These are phyloP conservation scores for Yarrowia sp. DNA, from an alignment of 805 yeast species.

Conservation along the genomic window DNA sequence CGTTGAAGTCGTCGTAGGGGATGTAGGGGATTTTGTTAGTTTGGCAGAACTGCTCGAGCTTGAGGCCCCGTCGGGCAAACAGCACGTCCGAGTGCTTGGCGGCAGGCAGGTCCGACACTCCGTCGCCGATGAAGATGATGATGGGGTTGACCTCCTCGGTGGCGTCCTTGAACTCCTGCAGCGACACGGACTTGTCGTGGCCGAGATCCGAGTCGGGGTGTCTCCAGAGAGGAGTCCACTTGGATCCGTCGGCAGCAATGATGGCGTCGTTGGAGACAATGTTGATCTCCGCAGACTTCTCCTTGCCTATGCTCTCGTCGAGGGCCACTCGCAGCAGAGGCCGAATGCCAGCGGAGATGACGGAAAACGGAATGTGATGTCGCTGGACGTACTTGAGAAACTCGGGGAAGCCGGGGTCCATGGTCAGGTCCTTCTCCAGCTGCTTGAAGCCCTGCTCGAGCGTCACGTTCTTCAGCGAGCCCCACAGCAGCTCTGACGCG, in stretches of 20 bases:
- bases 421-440: slow-evolving; percentile 40
- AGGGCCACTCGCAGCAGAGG: slow-evolving; percentile 45
- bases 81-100: slow-evolving; percentile 46
- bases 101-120: slow-evolving; percentile 51
- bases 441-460: slow-evolving; percentile 42
- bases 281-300: slow-evolving; percentile 40
- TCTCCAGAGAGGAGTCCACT: slow-evolving; percentile 45
- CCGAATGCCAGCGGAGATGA: slow-evolving; percentile 46
- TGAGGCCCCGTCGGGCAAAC: slow-evolving; percentile 45
- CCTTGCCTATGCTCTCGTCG: slow-evolving; percentile 43
- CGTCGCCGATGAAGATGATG: slow-evolving; percentile 55
- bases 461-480: slow-evolving; percentile 42
- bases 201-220: slow-evolving; percentile 45
- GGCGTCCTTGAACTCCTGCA: slow-evolving; percentile 41
- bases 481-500: slow-evolving; percentile 47
- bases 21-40: slow-evolving; percentile 44
- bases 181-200: slow-evolving; percentile 46
- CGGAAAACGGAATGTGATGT: slow-evolving; percentile 44
- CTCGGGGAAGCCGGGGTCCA: slow-evolving; percentile 43
- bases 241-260: slow-evolving; percentile 38
- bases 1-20: slow-evolving; percentile 44
- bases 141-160: slow-evolving; percentile 29
- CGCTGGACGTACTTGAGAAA: slow-evolving; percentile 42
- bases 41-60: slow-evolving; percentile 44
- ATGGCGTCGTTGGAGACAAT: slow-evolving; percentile 45